Percentiles rank a stretch among this genome's conserved stretches.
phyloP scores from a whole-genome alignment of 2,329 filamentous ascomycete species.

The Fusarium heterosporum region DNA sequence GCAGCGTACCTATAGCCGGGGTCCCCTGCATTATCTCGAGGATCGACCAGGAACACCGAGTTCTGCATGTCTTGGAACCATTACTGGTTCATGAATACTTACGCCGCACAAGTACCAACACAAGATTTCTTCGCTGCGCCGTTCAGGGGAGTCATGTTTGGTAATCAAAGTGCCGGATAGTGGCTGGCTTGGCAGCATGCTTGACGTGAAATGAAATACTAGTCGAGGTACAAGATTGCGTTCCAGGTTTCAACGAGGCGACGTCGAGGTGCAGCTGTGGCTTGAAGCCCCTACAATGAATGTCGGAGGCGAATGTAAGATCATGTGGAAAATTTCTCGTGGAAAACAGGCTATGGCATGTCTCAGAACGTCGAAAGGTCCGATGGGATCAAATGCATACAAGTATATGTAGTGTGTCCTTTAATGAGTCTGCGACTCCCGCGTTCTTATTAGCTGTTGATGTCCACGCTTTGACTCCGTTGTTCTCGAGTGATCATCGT shows the following conservation, averaged over 20 bases:
- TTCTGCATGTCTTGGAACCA: no score
- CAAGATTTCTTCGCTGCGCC: not conserved
- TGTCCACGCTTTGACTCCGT: not conserved
- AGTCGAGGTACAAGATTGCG: not conserved
- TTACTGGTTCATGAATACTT: not conserved
- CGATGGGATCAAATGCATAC: not conserved
- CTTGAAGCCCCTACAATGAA: not conserved
- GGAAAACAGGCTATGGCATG: not conserved
- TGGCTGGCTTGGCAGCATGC: not conserved
- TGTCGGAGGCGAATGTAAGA: not conserved
- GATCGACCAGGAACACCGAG: not conserved
- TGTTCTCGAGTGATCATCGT: not conserved
- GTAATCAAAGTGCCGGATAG: not conserved
- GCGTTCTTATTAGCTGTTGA: not conserved
- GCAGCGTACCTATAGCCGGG: not conserved
- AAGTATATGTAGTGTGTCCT: conserved; percentile 20
- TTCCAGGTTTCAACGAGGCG: not conserved
- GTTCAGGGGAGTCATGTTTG: not conserved
- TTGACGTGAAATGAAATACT: not conserved
- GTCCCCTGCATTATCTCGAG: not conserved
- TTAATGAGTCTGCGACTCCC: not conserved
- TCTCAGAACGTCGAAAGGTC: conserved; percentile 2
- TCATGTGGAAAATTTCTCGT: not conserved
- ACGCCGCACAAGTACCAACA: not conserved
- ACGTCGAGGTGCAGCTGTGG: not conserved